phyloP scores from a whole-genome alignment of 208 protist genomes.

The Tritrichomonas musculus region DNA sequence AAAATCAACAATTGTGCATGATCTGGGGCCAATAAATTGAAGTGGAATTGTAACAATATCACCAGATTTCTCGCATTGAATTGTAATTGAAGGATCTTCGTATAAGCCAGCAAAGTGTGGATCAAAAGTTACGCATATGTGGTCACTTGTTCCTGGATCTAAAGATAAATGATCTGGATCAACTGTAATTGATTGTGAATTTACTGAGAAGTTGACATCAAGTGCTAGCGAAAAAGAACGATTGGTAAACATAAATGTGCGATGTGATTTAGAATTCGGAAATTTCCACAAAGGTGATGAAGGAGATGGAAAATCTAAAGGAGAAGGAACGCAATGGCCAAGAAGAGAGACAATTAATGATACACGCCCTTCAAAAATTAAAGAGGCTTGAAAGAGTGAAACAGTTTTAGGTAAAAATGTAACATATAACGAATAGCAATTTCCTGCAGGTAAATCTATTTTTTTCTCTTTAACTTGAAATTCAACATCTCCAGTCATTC shows the following conservation, averaged over 20 bases:
- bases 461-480: background rate
- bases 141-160: background rate
- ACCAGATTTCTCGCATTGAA: background rate
- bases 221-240: background rate
- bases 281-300: background rate
- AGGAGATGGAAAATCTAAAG: background rate
- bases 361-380: background rate
- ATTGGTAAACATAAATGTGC: background rate
- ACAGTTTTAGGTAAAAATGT: background rate
- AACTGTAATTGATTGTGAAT: background rate
- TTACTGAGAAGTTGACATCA: background rate
- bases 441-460: background rate
- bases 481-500: background rate
- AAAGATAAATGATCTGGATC: background rate
- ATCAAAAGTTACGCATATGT: background rate
- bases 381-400: background rate
- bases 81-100: background rate
- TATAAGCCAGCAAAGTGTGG: background rate
- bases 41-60: background rate
- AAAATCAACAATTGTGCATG: background rate
- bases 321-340: background rate
- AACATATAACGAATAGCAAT: background rate
- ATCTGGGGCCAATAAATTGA: background rate
- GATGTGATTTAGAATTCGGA: background rate
- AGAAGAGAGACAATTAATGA: background rate